phyloP scores from a whole-genome alignment of 2,329 filamentous ascomycete species.

The Thielaviopsis punctulata region DNA sequence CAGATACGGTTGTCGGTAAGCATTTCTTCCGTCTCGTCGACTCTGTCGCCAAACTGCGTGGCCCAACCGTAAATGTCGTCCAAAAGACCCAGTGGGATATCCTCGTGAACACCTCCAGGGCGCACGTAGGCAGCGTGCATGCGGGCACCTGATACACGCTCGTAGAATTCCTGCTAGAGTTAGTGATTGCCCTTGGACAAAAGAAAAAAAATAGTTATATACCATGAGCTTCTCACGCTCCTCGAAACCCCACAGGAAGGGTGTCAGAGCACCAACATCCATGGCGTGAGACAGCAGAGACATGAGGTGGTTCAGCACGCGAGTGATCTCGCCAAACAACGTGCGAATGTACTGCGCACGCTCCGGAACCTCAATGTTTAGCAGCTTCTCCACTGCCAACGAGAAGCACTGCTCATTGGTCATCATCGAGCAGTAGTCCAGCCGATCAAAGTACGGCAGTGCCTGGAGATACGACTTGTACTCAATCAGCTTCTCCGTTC shows the following conservation, averaged over 20 bases:
- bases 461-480: slow-evolving; percentile 99
- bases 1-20: slow-evolving; percentile 99
- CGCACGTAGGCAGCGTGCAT: slow-evolving; percentile 94
- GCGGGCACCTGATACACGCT: slow-evolving; percentile 94
- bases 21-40: slow-evolving; percentile 97
- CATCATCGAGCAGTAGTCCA: slow-evolving; percentile 99
- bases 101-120: slow-evolving; percentile 89
- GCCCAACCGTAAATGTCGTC: slow-evolving; percentile 99
- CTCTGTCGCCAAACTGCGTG: slow-evolving; percentile 93
- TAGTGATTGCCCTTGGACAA: neutral
- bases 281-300: slow-evolving; percentile 92
- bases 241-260: slow-evolving; percentile 98
- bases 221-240: slow-evolving; percentile 99
- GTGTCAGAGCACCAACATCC: slow-evolving; percentile 95
- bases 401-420: slow-evolving; percentile 98
- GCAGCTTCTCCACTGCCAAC: slow-evolving; percentile 88
- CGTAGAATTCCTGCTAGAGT: slow-evolving; percentile 80
- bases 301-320: slow-evolving; percentile 94
- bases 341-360: slow-evolving; percentile 95
- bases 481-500: slow-evolving; percentile 98
- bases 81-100: slow-evolving; percentile 80
- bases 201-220: slow-evolving; percentile 20
- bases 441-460: slow-evolving; percentile 92
- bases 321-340: slow-evolving; percentile 85
- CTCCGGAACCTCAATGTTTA: slow-evolving; percentile 91